Percentiles rank a stretch among this genome's conserved stretches.
These are phyloP conservation scores for Penicillium sp. DNA, from an alignment of 2,329 filamentous ascomycete species.

Conservation along the genomic window DNA sequence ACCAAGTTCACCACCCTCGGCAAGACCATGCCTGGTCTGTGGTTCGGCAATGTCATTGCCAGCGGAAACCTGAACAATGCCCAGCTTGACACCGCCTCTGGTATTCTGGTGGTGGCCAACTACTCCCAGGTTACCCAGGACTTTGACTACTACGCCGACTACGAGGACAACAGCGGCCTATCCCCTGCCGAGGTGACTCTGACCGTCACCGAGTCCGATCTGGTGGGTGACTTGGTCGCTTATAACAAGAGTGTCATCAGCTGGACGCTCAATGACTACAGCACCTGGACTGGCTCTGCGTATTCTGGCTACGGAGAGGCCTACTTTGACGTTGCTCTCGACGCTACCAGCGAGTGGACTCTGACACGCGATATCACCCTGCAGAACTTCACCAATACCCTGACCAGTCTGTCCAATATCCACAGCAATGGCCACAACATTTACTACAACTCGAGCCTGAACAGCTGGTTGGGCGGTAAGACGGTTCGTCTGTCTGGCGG, in stretches of 20 bases:
- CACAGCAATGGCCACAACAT: slow-evolving; percentile 20
- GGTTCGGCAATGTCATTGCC: slow-evolving; percentile 42
- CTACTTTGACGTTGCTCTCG: slow-evolving; percentile 21
- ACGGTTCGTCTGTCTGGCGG: slow-evolving; percentile 18
- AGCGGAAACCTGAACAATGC: slow-evolving; percentile 16
- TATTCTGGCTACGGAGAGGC: slow-evolving; percentile 21
- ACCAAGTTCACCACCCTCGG: slow-evolving; percentile 32
- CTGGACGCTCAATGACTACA: slow-evolving; percentile 22
- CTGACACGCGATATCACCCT: slow-evolving; percentile 21
- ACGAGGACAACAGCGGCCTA: slow-evolving; percentile 35
- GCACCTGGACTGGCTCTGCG: slow-evolving; percentile 27
- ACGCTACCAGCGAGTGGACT: slow-evolving; percentile 25
- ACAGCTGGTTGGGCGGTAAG: slow-evolving; percentile 22
- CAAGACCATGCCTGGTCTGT: slow-evolving; percentile 34
- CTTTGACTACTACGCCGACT: slow-evolving; percentile 42
- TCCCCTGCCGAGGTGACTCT: slow-evolving; percentile 36
- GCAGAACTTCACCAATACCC: slow-evolving; percentile 25
- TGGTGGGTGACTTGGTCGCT: slow-evolving; percentile 41
- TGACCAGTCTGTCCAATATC: slow-evolving; percentile 19
- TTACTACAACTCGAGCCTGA: slow-evolving; percentile 24
- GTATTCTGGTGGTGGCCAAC: slow-evolving; percentile 34
- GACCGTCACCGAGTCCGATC: slow-evolving; percentile 32
- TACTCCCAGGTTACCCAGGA: slow-evolving; percentile 42
- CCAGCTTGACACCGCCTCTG: slow-evolving; percentile 27
- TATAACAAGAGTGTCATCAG: slow-evolving; percentile 38